These are phyloP conservation scores for Blastocystis sp. DNA, from an alignment of 352 stramenopile genomes.

Conservation along the genomic window DNA sequence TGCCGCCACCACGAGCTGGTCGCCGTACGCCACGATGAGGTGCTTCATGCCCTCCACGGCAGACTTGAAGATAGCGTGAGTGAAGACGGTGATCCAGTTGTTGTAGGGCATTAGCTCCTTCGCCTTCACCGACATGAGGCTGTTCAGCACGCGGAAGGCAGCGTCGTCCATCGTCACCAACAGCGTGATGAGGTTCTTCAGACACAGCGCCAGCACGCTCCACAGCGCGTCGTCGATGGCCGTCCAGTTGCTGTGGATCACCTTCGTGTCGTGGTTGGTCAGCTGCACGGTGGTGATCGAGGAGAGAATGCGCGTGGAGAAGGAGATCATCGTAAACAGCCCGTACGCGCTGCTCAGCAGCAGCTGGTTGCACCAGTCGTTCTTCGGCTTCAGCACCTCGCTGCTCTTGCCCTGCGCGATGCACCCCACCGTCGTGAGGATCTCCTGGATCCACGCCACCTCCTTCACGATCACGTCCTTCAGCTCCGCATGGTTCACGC, in stretches of 20 bases:
- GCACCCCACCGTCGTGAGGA: not conserved
- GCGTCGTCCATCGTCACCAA: conserved; percentile 33
- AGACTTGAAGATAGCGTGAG: conserved; percentile 17
- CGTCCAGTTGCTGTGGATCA: not conserved
- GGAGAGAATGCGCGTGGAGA: conserved; percentile 54
- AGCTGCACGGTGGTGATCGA: not conserved
- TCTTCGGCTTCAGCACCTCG: conserved; percentile 49
- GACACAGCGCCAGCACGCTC: conserved; percentile 9
- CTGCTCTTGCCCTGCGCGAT: not conserved
- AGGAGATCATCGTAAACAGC: conserved; percentile 35
- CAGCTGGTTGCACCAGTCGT: conserved; percentile 69
- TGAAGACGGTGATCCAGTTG: conserved; percentile 33
- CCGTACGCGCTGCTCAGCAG: conserved; percentile 14
- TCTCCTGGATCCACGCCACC: not conserved
- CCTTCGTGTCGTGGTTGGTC: not conserved
- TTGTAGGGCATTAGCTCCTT: conserved; percentile 50
- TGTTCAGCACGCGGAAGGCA: conserved; percentile 18
- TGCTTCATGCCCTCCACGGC: conserved; percentile 55
- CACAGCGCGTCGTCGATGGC: conserved; percentile 1
- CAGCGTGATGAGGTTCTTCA: conserved; percentile 26
- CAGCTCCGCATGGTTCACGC: not conserved
- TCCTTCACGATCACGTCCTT: conserved; percentile 23
- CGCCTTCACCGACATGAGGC: conserved; percentile 44
- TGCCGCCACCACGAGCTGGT: not conserved
- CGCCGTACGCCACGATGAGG: conserved; percentile 16